Evolutionary conservation across 805 yeast species (phyloP).

Genomic region (Pichia occidentalis): DNA sequence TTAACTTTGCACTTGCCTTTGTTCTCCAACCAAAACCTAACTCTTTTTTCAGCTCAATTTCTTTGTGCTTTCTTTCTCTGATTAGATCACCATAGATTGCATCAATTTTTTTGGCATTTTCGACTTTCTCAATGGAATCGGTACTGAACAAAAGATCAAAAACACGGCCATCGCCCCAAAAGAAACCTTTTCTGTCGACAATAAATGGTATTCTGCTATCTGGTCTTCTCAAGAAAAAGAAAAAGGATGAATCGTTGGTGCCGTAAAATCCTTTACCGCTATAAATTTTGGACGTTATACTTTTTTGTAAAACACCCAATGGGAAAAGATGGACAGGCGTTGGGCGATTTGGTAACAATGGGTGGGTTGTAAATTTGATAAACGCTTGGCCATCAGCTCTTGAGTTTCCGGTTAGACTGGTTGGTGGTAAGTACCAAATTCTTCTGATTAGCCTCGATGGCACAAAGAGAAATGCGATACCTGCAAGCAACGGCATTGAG

Average conservation of each 20-base stretch:
- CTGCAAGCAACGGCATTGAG: constrained; percentile 36
- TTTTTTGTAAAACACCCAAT: constrained; percentile 45
- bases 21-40: constrained; percentile 55
- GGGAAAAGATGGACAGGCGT: constrained; percentile 72
- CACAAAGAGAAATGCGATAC: constrained; percentile 38
- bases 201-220: constrained; percentile 58
- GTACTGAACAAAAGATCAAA: constrained; percentile 78
- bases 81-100: constrained; percentile 27
- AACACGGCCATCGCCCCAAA: constrained; percentile 89
- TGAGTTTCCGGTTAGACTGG: constrained; percentile 23
- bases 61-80: constrained; percentile 50
- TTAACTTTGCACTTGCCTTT: constrained; percentile 39
- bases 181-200: constrained; percentile 80
- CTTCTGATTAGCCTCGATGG: constrained; percentile 71
- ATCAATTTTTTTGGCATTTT: constrained; percentile 35
- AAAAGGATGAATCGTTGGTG: constrained; percentile 68
- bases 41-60: constrained; percentile 45
- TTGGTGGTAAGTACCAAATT: constrained; percentile 62
- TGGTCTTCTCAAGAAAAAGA: constrained; percentile 62
- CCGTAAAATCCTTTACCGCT: constrained; percentile 88
- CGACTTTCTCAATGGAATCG: constrained; percentile 70
- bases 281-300: constrained; percentile 62
- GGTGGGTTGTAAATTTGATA: constrained; percentile 65
- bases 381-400: constrained; percentile 38
- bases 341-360: constrained; percentile 66